Conservation (phyloP, 441 rosid species). For the Pelargonium exstipulatum region DNA sequence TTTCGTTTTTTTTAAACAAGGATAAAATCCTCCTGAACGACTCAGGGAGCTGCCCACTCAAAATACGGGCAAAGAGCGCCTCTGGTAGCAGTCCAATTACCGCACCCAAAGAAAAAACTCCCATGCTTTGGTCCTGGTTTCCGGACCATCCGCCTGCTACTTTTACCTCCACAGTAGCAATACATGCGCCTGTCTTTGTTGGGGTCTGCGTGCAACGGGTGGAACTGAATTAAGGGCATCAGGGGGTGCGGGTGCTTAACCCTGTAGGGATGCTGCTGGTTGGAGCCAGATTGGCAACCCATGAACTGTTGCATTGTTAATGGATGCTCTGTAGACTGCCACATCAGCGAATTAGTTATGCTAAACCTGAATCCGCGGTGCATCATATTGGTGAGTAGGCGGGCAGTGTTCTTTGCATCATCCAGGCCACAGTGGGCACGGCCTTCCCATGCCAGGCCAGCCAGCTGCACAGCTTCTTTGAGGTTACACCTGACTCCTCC, state of each 20-base stretch:
- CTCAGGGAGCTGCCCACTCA: slow-evolving; percentile 53
- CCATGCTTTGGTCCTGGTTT: slow-evolving; percentile 67
- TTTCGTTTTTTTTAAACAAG: slow-evolving; percentile 22
- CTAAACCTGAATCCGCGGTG: slow-evolving; percentile 47
- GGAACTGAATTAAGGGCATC: slow-evolving; percentile 35
- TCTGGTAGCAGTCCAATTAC: slow-evolving; percentile 61
- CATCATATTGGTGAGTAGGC: slow-evolving; percentile 51
- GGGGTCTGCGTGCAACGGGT: slow-evolving; percentile 25
- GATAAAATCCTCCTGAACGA: slow-evolving; percentile 19
- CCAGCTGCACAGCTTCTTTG: slow-evolving; percentile 61
- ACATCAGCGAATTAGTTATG: slow-evolving; percentile 55
- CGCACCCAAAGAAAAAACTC: slow-evolving; percentile 60
- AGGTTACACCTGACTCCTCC: slow-evolving; percentile 51
- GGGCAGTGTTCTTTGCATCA: slow-evolving; percentile 70
- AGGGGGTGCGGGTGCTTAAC: slow-evolving; percentile 32
- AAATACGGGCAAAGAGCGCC: slow-evolving; percentile 57
- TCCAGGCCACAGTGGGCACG: slow-evolving; percentile 66
- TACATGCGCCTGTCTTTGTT: slow-evolving; percentile 18
- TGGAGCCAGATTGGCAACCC: slow-evolving; percentile 16
- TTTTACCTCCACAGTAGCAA: slow-evolving; percentile 61
- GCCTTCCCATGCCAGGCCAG: slow-evolving; percentile 63
- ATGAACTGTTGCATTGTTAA: slow-evolving; percentile 31
- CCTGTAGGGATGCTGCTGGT: slow-evolving; percentile 27
- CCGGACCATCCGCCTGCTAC: slow-evolving; percentile 50
- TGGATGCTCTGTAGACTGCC: slow-evolving; percentile 38